These are phyloP conservation scores for Benincasa hispida DNA, from an alignment of 306 rosid genomes.

Conservation along the genomic window DNA sequence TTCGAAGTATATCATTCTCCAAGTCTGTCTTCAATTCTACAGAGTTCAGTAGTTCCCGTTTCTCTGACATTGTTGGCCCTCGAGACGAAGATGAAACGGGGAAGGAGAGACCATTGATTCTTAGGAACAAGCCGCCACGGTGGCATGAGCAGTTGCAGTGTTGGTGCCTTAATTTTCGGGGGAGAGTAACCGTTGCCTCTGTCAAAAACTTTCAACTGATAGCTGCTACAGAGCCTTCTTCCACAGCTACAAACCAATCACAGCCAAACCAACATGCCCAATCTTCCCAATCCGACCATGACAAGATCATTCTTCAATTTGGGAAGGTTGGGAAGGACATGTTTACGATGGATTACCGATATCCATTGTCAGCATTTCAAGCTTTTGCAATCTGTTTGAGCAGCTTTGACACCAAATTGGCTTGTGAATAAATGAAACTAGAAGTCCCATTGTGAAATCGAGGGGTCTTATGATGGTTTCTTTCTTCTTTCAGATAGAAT, in stretches of 20 bases:
- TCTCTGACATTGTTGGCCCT: constrained; percentile 51
- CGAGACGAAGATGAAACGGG: constrained; percentile 35
- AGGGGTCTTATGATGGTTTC: background rate
- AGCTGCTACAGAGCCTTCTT: constrained; percentile 54
- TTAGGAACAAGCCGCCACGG: constrained; percentile 84
- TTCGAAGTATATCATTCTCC: constrained; percentile 63
- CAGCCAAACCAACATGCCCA: constrained; percentile 43
- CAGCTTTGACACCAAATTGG: constrained; percentile 85
- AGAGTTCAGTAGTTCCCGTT: constrained; percentile 67
- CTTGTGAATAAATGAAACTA: constrained; percentile 54
- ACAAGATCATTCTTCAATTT: constrained; percentile 71
- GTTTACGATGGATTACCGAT: constrained; percentile 88
- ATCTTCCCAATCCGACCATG: constrained; percentile 57
- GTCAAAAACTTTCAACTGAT: constrained; percentile 83
- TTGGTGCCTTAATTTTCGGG: constrained; percentile 85
- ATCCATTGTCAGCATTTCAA: constrained; percentile 79
- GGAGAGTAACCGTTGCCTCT: constrained; percentile 75
- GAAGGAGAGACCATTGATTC: constrained; percentile 51
- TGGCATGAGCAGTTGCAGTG: constrained; percentile 87
- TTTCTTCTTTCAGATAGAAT: background rate
- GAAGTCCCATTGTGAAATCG: background rate
- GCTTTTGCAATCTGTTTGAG: constrained; percentile 81
- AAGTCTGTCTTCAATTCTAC: constrained; percentile 54
- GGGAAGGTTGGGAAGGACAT: constrained; percentile 79
- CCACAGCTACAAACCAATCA: constrained; percentile 7